These are phyloP conservation scores for Parietichytrium sp. DNA, from an alignment of 108 stramenopile species.

Conservation along the genomic window DNA sequence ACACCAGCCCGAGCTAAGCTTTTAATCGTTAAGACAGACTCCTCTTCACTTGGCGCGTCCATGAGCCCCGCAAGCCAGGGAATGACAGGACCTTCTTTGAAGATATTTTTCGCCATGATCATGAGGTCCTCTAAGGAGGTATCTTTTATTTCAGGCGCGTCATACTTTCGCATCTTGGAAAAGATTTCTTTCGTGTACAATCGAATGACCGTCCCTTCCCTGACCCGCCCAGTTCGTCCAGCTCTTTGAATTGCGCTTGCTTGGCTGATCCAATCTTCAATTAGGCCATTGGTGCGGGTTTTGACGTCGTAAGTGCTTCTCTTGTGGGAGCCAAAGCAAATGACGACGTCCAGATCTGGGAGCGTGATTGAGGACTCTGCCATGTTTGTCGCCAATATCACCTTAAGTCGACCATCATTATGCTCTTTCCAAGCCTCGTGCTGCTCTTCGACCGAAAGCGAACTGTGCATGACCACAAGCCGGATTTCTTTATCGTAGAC, in stretches of 20 bases:
- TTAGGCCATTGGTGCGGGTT: not conserved
- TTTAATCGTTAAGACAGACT: not conserved
- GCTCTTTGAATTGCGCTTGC: constrained; percentile 38
- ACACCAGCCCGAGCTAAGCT: not conserved
- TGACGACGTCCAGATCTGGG: constrained; percentile 4
- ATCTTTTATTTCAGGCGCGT: constrained; percentile 10
- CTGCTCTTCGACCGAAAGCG: not conserved
- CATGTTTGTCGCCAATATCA: not conserved
- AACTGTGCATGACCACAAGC: not conserved
- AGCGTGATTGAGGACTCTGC: constrained; percentile 24
- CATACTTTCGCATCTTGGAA: not conserved
- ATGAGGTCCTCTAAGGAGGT: constrained; percentile 3
- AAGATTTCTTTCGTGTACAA: constrained; percentile 31
- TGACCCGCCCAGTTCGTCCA: constrained; percentile 17
- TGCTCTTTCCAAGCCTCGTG: not conserved
- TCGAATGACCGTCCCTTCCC: not conserved
- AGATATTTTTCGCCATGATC: constrained; percentile 7
- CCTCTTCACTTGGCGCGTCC: not conserved
- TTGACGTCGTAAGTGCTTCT: not conserved
- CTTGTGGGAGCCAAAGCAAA: not conserved
- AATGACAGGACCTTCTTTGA: not conserved
- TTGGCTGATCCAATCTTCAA: not conserved
- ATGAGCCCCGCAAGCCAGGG: not conserved
- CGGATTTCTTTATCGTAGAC: not conserved
- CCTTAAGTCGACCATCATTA: not conserved